Evolutionary conservation across 2,329 filamentous ascomycete species (phyloP).

Genomic region (Colletotrichum acutatum): DNA sequence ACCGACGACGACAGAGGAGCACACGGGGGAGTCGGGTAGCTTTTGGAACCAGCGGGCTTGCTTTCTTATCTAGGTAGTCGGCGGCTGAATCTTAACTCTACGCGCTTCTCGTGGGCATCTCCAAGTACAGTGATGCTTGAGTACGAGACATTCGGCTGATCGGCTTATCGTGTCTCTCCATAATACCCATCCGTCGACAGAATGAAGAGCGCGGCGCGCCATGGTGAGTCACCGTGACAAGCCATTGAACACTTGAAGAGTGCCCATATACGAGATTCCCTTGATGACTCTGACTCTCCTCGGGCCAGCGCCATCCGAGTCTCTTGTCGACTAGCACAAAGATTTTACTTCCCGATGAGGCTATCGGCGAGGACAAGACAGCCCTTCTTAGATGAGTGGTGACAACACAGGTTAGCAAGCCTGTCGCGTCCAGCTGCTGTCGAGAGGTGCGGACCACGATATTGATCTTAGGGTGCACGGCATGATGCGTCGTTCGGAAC

Average conservation of each 20-base stretch:
- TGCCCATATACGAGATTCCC: not conserved
- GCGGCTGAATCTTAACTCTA: not conserved
- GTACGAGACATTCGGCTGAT: not conserved
- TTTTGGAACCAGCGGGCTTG: not conserved
- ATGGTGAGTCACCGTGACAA: not conserved
- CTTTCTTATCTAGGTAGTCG: not conserved
- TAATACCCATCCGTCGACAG: not conserved
- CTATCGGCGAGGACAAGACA: not conserved
- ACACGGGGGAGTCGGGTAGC: not conserved
- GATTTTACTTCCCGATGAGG: not conserved
- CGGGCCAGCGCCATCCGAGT: not conserved
- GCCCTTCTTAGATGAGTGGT: not conserved
- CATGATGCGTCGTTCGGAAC: constrained; percentile 6
- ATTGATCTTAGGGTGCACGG: constrained; percentile 12
- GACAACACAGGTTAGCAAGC: not conserved
- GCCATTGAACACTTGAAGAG: not conserved
- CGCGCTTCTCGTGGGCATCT: not conserved
- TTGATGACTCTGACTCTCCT: not conserved
- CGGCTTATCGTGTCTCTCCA: not conserved
- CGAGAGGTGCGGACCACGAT: not conserved
- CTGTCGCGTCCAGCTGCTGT: not conserved
- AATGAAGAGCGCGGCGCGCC: not conserved
- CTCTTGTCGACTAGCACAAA: not conserved
- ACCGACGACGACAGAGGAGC: not conserved
- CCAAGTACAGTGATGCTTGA: not conserved